phyloP scores from a whole-genome alignment of 345 rosid species.

The Populus pruinosa region DNA sequence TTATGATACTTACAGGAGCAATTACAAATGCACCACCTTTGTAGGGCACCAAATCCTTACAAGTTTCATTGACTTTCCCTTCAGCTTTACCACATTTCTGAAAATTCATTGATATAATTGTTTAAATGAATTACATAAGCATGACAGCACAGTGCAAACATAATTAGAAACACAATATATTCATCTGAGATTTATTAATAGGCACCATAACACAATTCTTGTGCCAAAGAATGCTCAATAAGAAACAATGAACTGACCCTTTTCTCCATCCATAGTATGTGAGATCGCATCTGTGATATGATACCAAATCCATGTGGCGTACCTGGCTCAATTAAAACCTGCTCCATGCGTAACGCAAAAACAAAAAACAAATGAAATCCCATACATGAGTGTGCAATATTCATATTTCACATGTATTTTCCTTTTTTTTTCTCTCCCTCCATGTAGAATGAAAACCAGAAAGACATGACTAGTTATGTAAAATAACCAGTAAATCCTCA shows the following conservation, averaged over 20 bases:
- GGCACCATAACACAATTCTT: neutral
- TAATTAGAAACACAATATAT: conserved; percentile 4
- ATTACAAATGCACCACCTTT: conserved; percentile 73
- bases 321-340: conserved; percentile 93
- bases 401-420: neutral
- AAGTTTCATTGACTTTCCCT: conserved; percentile 29
- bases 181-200: neutral
- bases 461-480: neutral
- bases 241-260: conserved; percentile 45
- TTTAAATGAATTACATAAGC: conserved; percentile 10
- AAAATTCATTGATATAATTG: conserved; percentile 16
- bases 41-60: conserved; percentile 52
- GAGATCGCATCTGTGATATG: conserved; percentile 92
- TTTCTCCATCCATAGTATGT: conserved; percentile 93
- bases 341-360: conserved; percentile 13
- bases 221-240: neutral
- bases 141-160: neutral
- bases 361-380: neutral
- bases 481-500: neutral
- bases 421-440: neutral
- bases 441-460: neutral
- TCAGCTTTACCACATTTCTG: conserved; percentile 67
- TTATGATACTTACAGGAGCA: conserved; percentile 75
- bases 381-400: neutral
- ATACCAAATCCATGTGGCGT: conserved; percentile 91